These are phyloP conservation scores for Cladosporium cucumerinum DNA, from an alignment of 2,329 filamentous ascomycete species.

Conservation along the genomic window DNA sequence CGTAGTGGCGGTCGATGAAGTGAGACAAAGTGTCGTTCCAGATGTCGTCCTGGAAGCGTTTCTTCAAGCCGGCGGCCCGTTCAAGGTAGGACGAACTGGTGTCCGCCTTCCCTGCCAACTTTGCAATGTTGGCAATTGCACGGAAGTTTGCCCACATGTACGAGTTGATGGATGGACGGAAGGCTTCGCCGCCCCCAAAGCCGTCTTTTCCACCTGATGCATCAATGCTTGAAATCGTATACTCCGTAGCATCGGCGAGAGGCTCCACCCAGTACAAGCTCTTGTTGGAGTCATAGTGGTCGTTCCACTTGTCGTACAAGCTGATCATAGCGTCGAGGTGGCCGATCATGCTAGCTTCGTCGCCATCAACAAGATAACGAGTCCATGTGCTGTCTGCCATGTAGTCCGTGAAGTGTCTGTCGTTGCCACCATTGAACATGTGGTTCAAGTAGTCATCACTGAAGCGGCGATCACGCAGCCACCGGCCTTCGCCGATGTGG, in stretches of 20 bases:
- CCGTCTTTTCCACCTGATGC: constrained; percentile 41
- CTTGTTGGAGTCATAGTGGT: constrained; percentile 40
- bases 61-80: constrained; percentile 37
- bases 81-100: constrained; percentile 22
- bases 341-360: constrained; percentile 31
- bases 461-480: constrained; percentile 44
- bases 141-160: constrained; percentile 45
- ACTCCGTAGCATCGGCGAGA: constrained; percentile 44
- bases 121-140: constrained; percentile 42
- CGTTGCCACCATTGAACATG: constrained; percentile 42
- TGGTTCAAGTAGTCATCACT: constrained; percentile 45
- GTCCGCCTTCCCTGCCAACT: constrained; percentile 29
- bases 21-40: constrained; percentile 46
- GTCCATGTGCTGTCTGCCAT: constrained; percentile 43
- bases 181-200: constrained; percentile 41
- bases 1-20: constrained; percentile 44
- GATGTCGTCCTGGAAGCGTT: constrained; percentile 38
- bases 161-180: constrained; percentile 45
- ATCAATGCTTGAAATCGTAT: constrained; percentile 46
- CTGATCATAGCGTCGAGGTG: constrained; percentile 38
- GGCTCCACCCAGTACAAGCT: constrained; percentile 44
- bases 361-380: constrained; percentile 43
- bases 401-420: constrained; percentile 44
- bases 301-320: constrained; percentile 39
- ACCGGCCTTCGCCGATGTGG: constrained; percentile 45